Evolutionary conservation across 2,329 filamentous ascomycete genomes (phyloP), one percentile per base, ranked within the genome.

Genomic region (Aspergillus spinulosporus): DNA sequence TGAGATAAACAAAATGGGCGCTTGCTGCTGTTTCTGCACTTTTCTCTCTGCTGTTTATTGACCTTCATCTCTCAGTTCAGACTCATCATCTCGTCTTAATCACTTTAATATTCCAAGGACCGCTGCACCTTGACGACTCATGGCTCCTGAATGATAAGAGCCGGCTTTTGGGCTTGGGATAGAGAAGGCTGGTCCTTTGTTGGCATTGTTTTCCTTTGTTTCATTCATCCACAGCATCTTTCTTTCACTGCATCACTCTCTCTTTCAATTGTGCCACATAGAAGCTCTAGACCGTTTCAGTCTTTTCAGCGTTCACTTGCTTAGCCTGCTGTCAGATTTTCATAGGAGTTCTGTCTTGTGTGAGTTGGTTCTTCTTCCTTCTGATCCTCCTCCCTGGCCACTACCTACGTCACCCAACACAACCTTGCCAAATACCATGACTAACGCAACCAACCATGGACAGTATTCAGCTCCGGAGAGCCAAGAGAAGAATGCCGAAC

Each of bases 401-500:
- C 21, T 34, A 14, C 31, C 28, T 39, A 15, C 42, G 6, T 14
- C 15, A 31, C 40, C 11, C n/a, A 37, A 37, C 34, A 37, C 34
- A 37, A 37, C 34, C 34, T 37, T 12, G 9, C 34, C n/a, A 12
- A 37, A 6, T 39, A 15, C 40, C 14, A 21, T 46, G 49, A 42
- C 37, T 56, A 49, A 52, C 49, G 47, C 42, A 46, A 36, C n/a
- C n/a, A 45, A 43, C 34, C 12, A 34, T 28, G 39, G 14, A 40
- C 55, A 59, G 56, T 7, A 49, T 53, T 8, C 45, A 52, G 21
- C 34, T 40, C 60, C 56, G 62, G 57, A 60, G 59, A 54, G 59
- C 59, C 36, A 56, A 59, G 58, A 26, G 44, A 52, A 63, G 56
- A 47, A 68, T 70, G 68, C 39, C 49, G 21, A 56, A 34, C 66